Conservation (phyloP, 169 alveolate genomes). For the Babesia ovata region DNA sequence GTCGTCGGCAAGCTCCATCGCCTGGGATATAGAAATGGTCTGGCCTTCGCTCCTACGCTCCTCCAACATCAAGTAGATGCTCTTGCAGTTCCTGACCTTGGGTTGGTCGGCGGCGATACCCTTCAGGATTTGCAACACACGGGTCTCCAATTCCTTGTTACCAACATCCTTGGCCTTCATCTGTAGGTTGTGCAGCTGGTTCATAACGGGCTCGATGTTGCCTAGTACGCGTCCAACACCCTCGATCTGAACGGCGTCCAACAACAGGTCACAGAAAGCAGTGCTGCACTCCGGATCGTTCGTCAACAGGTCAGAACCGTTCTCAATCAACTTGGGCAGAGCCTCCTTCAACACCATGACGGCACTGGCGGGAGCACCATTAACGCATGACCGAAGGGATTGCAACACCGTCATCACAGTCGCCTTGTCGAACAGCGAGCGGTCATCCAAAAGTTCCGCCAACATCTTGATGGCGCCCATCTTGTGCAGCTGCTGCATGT, state of each 20-base stretch:
- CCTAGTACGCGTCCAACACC: slow-evolving; percentile 76
- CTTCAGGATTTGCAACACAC: slow-evolving; percentile 52
- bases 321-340: slow-evolving; percentile 65
- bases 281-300: slow-evolving; percentile 57
- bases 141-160: slow-evolving; percentile 47
- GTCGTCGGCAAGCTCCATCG: slow-evolving; percentile 56
- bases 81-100: slow-evolving; percentile 73
- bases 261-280: slow-evolving; percentile 56
- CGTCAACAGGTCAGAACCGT: slow-evolving; percentile 42
- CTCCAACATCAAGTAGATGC: slow-evolving; percentile 68
- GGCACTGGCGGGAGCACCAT: slow-evolving; percentile 59
- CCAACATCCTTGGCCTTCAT: slow-evolving; percentile 59
- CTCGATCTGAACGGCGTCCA: slow-evolving; percentile 62
- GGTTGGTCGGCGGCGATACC: slow-evolving; percentile 76
- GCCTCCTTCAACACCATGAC: slow-evolving; percentile 59
- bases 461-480: slow-evolving; percentile 67
- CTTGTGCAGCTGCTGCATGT: slow-evolving; percentile 50
- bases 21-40: slow-evolving; percentile 54
- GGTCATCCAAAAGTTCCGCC: slow-evolving; percentile 68
- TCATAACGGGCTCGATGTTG: slow-evolving; percentile 57
- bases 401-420: slow-evolving; percentile 34
- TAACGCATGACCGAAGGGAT: slow-evolving; percentile 59
- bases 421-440: slow-evolving; percentile 45
- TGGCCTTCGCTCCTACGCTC: slow-evolving; percentile 51
- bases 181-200: slow-evolving; percentile 59